phyloP scores from a whole-genome alignment of 2,329 filamentous ascomycete genomes.

The Hyphodiscus sp. region DNA sequence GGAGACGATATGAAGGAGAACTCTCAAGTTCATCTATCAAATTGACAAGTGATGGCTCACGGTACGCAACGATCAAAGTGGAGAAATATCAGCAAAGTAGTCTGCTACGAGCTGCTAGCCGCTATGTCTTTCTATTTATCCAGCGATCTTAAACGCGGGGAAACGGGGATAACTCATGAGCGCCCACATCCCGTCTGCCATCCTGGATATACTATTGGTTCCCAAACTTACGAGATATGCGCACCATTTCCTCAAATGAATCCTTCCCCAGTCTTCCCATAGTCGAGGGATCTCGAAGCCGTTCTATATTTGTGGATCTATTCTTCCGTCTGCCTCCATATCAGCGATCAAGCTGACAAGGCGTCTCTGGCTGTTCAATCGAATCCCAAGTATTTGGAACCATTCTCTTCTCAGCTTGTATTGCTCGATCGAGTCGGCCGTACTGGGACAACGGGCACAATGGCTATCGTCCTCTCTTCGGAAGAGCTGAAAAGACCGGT shows the following conservation, averaged over 20 bases:
- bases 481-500: background rate
- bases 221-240: background rate
- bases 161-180: background rate
- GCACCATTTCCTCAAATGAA: background rate
- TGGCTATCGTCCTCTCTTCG: background rate
- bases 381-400: slow-evolving; percentile 1
- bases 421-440: background rate
- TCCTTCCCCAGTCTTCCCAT: background rate
- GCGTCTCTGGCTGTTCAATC: background rate
- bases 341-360: background rate
- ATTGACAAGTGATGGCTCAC: background rate
- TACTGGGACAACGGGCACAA: background rate
- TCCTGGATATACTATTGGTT: background rate
- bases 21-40: too few species aligned
- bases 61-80: background rate
- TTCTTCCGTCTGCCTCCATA: background rate
- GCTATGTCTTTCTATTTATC: background rate
- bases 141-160: background rate
- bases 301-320: background rate
- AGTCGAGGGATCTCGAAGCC: background rate
- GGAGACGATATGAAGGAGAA: too few species aligned
- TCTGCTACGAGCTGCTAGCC: background rate
- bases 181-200: background rate
- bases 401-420: background rate
- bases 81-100: background rate